Base-by-base conservation (phyloP, 352 stramenopile genomes). In the Aphanomyces astaci region DNA sequence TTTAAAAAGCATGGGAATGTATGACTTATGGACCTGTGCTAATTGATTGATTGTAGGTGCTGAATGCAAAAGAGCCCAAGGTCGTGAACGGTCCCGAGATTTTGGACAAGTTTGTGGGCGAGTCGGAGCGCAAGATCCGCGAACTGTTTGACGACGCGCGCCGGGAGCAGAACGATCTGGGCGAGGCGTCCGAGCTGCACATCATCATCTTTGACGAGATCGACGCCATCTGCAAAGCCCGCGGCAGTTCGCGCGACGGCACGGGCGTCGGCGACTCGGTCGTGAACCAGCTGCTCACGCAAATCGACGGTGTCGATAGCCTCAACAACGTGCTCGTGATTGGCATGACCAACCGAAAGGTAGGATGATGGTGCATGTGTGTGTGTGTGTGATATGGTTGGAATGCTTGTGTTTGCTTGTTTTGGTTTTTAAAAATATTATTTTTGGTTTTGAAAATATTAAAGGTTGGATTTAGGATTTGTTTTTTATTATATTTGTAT, bases 141-240 rank as follows among this genome's bases (percentile, higher is more conserved):
- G 96, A 98, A 59, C 82, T 99, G 0, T 99, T 99, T 76, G 84
- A 90, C 0, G 97, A 99, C 64, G 97, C 97, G 10, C 80, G 84
- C 28, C 75, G 89, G 64, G 86, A 94, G 63, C 83, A 94, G 63
- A 77, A 94, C 55, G 87, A 97, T 55, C 73, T 97, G 24, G 97
- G 96, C 55, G 97, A 99, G 66, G 92, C 98, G 63, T 98, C 87
- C 63, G 97, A 98, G 70, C 87, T 99, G 55, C 97, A 99, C 76
- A 99, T 99, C 74, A 98, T 99, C 75, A 99, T 99, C 75, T 98
- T 99, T 72, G 97, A 99, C 79, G 97, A 99, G 78, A 99, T 99
- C 78, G 98, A 99, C 82, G 97, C 98, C 33, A 99, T 99, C 77
- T 99, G 95, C 76, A 99, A 99, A 75, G 72, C 90, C 54, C 91